Evolutionary conservation across 352 stramenopile species (phyloP).

Genomic region (Sclerospora graminicola): DNA sequence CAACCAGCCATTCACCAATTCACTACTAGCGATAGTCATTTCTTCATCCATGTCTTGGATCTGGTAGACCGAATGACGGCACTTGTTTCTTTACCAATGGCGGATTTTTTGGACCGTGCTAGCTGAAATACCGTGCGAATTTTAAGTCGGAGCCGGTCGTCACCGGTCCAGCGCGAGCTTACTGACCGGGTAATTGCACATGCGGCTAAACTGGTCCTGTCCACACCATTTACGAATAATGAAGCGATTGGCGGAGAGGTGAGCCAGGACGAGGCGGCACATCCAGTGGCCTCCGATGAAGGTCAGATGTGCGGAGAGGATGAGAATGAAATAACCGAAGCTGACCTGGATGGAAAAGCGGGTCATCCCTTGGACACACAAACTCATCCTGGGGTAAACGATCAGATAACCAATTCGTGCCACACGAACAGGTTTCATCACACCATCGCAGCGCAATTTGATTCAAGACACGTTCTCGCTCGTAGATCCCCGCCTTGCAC

Average conservation of each 20-base stretch:
- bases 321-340: too few species aligned
- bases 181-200: too few species aligned
- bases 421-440: slow-evolving; percentile 82
- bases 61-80: slow-evolving; percentile 35
- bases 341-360: too few species aligned
- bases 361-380: too few species aligned
- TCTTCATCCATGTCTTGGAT: slow-evolving; percentile 34
- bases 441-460: slow-evolving; percentile 80
- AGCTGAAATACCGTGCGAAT: slow-evolving; percentile 66
- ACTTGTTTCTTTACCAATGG: slow-evolving; percentile 27
- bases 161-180: too few species aligned
- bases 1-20: slow-evolving; percentile 80
- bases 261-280: too few species aligned
- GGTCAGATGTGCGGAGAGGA: too few species aligned
- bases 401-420: slow-evolving; percentile 78
- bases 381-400: slow-evolving; percentile 71
- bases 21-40: slow-evolving; percentile 26
- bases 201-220: too few species aligned
- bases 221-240: too few species aligned
- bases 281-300: too few species aligned
- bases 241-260: too few species aligned
- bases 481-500: slow-evolving; percentile 44
- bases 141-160: too few species aligned
- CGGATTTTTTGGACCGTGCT: slow-evolving; percentile 42
- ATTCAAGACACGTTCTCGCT: slow-evolving; percentile 65